A percentile compares a stretch with the other conserved stretches of the same genome.
These are phyloP conservation scores for Ustulina deusta DNA, from an alignment of 2,329 filamentous ascomycete species.

Conservation along the genomic window DNA sequence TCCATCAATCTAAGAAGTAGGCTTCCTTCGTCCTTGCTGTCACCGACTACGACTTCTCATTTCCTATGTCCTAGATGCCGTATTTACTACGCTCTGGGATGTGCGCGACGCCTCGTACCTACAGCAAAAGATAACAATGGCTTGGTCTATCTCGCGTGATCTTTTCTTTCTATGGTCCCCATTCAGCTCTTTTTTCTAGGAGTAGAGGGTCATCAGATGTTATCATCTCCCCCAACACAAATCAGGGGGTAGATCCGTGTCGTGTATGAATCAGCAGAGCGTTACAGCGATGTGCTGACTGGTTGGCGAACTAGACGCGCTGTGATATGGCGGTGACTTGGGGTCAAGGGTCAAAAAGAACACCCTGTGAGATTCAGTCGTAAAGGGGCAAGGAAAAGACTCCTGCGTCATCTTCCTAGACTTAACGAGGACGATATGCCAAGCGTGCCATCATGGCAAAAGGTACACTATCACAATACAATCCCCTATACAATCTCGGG, in stretches of 20 bases:
- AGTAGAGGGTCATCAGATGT: background rate
- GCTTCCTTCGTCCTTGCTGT: constrained; percentile 20
- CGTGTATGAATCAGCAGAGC: constrained; percentile 9
- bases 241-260: background rate
- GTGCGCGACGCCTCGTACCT: background rate
- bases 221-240: background rate
- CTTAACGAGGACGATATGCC: background rate
- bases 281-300: constrained; percentile 15
- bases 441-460: background rate
- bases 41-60: background rate
- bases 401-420: background rate
- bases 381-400: background rate
- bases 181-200: background rate
- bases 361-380: background rate
- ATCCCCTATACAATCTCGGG: background rate
- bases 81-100: background rate
- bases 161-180: background rate
- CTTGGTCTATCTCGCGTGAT: background rate
- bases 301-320: background rate
- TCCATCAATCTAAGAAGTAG: constrained; percentile 18
- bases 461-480: constrained; percentile 1
- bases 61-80: background rate
- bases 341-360: background rate
- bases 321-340: constrained; percentile 18
- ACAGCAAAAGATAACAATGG: constrained; percentile 1